Percentiles rank a stretch among this genome's conserved stretches.
Evolutionary conservation across 177 flowering plant genomes (phyloP).

Genomic region (Vitis hybrid): DNA sequence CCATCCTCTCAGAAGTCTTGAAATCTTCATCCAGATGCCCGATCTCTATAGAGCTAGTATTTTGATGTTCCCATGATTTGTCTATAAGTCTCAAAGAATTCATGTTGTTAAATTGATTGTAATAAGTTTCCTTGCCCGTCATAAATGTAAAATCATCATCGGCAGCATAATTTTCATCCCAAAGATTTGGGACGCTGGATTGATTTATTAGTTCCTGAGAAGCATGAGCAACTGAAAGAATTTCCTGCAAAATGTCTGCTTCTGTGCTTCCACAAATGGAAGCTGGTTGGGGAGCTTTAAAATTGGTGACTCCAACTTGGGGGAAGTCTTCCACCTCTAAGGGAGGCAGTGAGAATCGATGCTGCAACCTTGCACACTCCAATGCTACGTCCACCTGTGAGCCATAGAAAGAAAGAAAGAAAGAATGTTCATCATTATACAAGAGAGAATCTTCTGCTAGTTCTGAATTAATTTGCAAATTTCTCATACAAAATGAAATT

Average conservation of each 20-base stretch:
- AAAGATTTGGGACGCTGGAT: constrained; percentile 23
- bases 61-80: constrained; percentile 18
- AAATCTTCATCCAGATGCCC: constrained; percentile 38
- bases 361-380: constrained; percentile 84
- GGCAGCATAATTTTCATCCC: constrained; percentile 37
- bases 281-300: constrained; percentile 22
- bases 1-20: constrained; percentile 36
- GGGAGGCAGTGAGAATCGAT: constrained; percentile 63
- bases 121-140: constrained; percentile 10
- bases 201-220: constrained; percentile 52
- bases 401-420: neutral
- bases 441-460: neutral
- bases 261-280: constrained; percentile 17
- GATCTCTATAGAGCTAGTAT: constrained; percentile 34
- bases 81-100: constrained; percentile 14
- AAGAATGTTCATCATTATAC: no score
- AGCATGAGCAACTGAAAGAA: constrained; percentile 70
- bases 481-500: no score
- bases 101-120: constrained; percentile 14
- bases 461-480: neutral
- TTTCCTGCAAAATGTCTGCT: constrained; percentile 58
- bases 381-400: constrained; percentile 76
- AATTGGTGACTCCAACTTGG: constrained; percentile 27
- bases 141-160: constrained; percentile 39
- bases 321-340: constrained; percentile 66